Base-by-base conservation (phyloP, 306 rosid species). In the Cicer arietinum region DNA sequence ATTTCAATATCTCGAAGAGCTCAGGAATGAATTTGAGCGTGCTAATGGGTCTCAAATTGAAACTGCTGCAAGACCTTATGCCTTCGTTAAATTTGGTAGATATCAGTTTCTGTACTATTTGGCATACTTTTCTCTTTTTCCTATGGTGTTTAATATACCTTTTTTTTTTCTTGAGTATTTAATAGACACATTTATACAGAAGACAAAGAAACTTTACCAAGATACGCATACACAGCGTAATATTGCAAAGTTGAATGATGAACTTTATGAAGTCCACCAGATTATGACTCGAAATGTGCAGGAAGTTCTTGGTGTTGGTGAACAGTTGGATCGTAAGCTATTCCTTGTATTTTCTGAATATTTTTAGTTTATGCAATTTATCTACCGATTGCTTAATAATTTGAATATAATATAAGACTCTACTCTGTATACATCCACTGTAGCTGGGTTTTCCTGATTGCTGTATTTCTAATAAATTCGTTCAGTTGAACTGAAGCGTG, bases 261-360 rank as follows among this genome's bases (percentile, higher is more conserved):
- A 95, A 79, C 98, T 95, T 42, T 95, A 92, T 74, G 99, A 95
- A 86, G 99, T 95, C 84, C 98, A 95, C 82, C 99, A 92, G 85
- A 90, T 95, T 75, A 92, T 95, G 98, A 95, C 99, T 56, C 97
- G 99, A 17, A 95, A 95, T 86, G 99, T 95, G 84, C 99, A 92
- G 86, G 99, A 95, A 80, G 98, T 95, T 84, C 96, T 95, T 77
- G 99, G 99, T 81, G 99, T 95, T 75, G 99, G 99, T 60, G 98
- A 95, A 89, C 95, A 92, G 84, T 88, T 95, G 91, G 98, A 95
- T 82, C 98, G 99, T 95, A 92, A 89, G 99, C 63, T 52, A 63
- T 74, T 84, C 60, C 39, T 77, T 72, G 67, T 51, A 78, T 47
- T 84, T 41, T 68, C 57, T 69, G 53, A 81, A 53, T 69, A 53